Conservation (phyloP, 305 asterid species). For the Caryopteris hybrid region DNA sequence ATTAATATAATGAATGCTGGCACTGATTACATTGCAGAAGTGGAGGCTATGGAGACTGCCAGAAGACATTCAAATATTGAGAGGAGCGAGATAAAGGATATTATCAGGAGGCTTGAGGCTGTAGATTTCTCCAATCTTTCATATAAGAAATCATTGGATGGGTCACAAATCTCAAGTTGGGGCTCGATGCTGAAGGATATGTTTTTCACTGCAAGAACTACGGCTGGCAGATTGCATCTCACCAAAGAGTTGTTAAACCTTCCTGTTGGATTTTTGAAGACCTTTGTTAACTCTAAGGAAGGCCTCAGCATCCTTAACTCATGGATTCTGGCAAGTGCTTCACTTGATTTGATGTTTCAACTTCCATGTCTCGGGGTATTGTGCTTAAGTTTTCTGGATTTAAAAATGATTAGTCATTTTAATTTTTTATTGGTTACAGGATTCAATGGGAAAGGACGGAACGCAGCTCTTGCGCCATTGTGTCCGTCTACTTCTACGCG, state of each 20-base stretch:
- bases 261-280: constrained; percentile 83
- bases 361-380: not conserved
- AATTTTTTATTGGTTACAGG: constrained; percentile 44
- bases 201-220: constrained; percentile 77
- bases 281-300: constrained; percentile 85
- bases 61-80: constrained; percentile 67
- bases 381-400: constrained; percentile 9
- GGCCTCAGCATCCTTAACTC: constrained; percentile 88
- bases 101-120: constrained; percentile 71
- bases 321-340: constrained; percentile 80
- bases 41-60: constrained; percentile 86
- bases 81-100: constrained; percentile 86
- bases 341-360: constrained; percentile 8
- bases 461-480: constrained; percentile 99
- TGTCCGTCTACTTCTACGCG: constrained; percentile 86
- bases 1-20: constrained; percentile 72
- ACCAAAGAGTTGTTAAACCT: constrained; percentile 84
- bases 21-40: constrained; percentile 80
- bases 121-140: constrained; percentile 56
- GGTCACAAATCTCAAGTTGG: constrained; percentile 48
- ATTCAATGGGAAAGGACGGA: constrained; percentile 98
- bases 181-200: constrained; percentile 70
- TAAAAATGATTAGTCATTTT: constrained; percentile 20
- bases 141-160: constrained; percentile 61
- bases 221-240: constrained; percentile 83